Percentiles rank a stretch among this genome's conserved stretches.
These are phyloP conservation scores for Emmonsiellopsis sp. DNA, from an alignment of 2,329 filamentous ascomycete genomes.

Conservation along the genomic window DNA sequence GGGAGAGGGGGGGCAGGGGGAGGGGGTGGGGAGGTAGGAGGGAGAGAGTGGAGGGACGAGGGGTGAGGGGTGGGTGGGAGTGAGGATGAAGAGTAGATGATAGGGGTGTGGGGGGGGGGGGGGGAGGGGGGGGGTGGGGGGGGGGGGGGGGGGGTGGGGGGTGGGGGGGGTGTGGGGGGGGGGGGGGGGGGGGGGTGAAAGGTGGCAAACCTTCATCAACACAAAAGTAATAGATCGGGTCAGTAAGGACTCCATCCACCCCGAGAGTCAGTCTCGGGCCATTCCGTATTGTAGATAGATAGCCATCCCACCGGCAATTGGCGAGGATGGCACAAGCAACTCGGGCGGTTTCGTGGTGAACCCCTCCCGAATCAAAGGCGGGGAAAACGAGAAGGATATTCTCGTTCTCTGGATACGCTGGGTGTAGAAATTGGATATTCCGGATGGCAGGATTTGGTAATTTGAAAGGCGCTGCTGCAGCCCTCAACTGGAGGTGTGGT, in stretches of 20 bases:
- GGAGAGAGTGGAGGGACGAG: no score
- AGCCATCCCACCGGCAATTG: neutral
- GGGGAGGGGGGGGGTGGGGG: no score
- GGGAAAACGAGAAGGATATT: neutral
- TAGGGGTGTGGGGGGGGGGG: no score
- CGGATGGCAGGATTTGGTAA: neutral
- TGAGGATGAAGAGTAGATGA: no score
- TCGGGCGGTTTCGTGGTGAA: neutral
- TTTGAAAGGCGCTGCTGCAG: neutral
- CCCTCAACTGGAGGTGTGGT: neutral
- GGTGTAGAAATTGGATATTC: neutral
- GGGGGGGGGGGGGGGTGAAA: neutral
- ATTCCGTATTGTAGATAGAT: neutral
- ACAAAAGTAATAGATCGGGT: constrained; percentile 3
- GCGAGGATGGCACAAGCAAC: constrained; percentile 1
- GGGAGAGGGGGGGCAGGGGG: no score
- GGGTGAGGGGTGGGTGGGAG: no score
- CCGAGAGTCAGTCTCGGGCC: neutral
- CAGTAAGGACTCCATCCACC: neutral
- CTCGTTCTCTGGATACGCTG: neutral
- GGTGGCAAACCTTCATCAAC: neutral
- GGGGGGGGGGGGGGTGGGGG: no score
- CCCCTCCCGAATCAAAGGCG: neutral
- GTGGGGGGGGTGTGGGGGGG: no score
- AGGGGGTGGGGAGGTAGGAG: no score